Evolutionary conservation across 2,329 filamentous ascomycete genomes (phyloP).

Genomic region (Neoarthrinium moseri): DNA sequence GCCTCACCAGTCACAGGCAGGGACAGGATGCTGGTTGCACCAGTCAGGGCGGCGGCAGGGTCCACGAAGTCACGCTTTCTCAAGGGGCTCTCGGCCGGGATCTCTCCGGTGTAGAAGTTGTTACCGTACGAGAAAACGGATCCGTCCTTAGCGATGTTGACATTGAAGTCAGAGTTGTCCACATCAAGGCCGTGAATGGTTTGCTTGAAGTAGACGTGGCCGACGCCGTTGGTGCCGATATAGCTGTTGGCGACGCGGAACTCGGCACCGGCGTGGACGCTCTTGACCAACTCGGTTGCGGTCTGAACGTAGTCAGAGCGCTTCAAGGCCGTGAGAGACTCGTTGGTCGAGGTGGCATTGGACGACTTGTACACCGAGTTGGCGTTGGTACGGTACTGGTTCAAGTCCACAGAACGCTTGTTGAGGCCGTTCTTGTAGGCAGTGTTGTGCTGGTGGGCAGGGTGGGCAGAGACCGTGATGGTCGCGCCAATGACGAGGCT

Average conservation of each 20-base stretch:
- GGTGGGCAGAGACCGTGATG: constrained; percentile 26
- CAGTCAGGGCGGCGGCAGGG: constrained; percentile 40
- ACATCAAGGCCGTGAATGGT: constrained; percentile 57
- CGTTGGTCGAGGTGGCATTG: constrained; percentile 19
- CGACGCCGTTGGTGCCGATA: constrained; percentile 51
- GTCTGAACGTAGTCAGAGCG: constrained; percentile 39
- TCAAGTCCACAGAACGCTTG: constrained; percentile 31
- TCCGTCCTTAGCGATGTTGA: constrained; percentile 54
- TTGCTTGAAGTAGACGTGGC: constrained; percentile 60
- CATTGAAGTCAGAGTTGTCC: constrained; percentile 60
- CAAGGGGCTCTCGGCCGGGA: constrained; percentile 38
- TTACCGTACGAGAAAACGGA: constrained; percentile 58
- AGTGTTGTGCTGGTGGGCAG: constrained; percentile 13
- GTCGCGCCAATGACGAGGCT: constrained; percentile 29
- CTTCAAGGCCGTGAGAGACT: constrained; percentile 23
- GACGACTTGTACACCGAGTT: constrained; percentile 29
- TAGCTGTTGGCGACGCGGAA: constrained; percentile 57
- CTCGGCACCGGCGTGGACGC: constrained; percentile 29
- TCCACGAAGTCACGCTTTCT: constrained; percentile 40
- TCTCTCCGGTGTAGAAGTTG: constrained; percentile 39
- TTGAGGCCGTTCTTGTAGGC: constrained; percentile 23
- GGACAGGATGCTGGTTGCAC: constrained; percentile 35
- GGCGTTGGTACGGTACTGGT: constrained; percentile 29
- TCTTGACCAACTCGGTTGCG: constrained; percentile 43
- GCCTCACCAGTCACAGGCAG: constrained; percentile 40